phyloP scores from a whole-genome alignment of 2,329 filamentous ascomycete species.

The Graphiopsis chlorocephala region DNA sequence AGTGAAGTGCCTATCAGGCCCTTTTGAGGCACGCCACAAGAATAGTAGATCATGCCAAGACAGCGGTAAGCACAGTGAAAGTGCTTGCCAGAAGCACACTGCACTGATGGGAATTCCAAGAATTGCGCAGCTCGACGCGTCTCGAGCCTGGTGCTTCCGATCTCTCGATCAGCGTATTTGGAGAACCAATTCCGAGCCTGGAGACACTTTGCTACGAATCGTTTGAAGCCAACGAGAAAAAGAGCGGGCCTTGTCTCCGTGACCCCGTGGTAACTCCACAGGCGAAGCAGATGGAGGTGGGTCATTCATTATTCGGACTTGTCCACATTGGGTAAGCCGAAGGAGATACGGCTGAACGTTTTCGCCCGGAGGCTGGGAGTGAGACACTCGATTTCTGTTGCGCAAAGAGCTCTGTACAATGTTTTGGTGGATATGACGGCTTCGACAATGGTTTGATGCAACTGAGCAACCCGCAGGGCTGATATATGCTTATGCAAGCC shows the following conservation, averaged over 20 bases:
- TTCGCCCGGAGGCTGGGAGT: background rate
- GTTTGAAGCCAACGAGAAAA: background rate
- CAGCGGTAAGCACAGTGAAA: background rate
- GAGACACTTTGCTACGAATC: background rate
- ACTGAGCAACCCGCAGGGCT: background rate
- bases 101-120: background rate
- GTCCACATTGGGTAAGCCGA: constrained; percentile 6
- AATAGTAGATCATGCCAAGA: background rate
- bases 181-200: background rate
- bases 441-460: background rate
- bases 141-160: background rate
- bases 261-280: constrained; percentile 13
- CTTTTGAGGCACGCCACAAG: background rate
- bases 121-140: background rate
- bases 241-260: background rate
- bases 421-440: background rate
- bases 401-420: background rate
- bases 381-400: background rate
- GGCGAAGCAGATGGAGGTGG: constrained; percentile 7
- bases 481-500: background rate
- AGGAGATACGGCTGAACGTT: background rate
- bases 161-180: background rate
- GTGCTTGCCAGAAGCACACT: background rate
- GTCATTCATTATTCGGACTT: background rate
- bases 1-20: background rate